A percentile compares a stretch with the other conserved stretches of the same genome.
Evolutionary conservation across 352 stramenopile genomes (phyloP).

Genomic region (Blastocystis sp.): DNA sequence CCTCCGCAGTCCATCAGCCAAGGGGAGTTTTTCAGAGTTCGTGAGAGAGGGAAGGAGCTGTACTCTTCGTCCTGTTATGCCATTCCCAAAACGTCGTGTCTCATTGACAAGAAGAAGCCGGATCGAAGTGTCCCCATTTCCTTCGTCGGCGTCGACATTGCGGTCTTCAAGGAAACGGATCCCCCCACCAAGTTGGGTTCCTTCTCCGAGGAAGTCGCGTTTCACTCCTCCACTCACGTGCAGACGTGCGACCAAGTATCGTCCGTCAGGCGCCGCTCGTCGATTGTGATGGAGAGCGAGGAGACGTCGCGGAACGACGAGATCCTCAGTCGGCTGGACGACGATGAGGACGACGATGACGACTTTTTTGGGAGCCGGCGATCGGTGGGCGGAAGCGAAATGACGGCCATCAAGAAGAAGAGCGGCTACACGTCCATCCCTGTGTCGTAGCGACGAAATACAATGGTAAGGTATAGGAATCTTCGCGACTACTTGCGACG

Average conservation of each 20-base stretch:
- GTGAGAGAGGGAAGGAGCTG: neutral
- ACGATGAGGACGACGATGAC: slow-evolving; percentile 53
- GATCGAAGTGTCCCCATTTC: neutral
- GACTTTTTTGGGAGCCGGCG: neutral
- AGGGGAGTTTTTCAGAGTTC: slow-evolving; percentile 14
- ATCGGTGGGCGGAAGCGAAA: neutral
- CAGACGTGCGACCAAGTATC: slow-evolving; percentile 3
- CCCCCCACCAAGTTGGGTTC: neutral
- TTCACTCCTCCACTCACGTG: neutral
- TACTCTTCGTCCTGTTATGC: slow-evolving; percentile 58
- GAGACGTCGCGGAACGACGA: slow-evolving; percentile 56
- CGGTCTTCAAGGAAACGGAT: slow-evolving; percentile 32
- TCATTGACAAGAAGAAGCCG: neutral
- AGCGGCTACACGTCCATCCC: neutral
- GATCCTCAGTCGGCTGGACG: slow-evolving; percentile 49
- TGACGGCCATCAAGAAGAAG: neutral
- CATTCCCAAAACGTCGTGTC: slow-evolving; percentile 3
- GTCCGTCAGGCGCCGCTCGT: neutral
- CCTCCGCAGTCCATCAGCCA: slow-evolving; percentile 46
- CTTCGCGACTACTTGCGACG: slow-evolving; percentile 33
- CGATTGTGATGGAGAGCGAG: slow-evolving; percentile 58
- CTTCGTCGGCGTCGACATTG: slow-evolving; percentile 38
- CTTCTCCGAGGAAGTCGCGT: neutral
- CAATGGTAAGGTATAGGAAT: neutral
- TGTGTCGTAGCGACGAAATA: neutral